phyloP scores from a whole-genome alignment of 2,329 filamentous ascomycete species.

The Lasiodiplodia citricola region DNA sequence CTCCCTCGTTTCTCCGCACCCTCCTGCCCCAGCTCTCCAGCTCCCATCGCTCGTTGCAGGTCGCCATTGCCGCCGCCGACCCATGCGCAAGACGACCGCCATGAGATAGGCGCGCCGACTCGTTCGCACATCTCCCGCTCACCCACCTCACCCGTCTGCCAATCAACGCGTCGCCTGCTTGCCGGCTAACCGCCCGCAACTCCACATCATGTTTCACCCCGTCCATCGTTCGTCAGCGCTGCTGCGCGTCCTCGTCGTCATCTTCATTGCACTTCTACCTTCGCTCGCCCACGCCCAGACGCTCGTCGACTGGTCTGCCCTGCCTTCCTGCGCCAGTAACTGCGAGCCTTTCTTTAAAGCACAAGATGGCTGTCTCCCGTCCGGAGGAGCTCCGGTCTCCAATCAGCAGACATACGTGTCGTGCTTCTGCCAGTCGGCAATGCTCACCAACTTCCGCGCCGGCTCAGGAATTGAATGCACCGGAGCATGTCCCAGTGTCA shows the following conservation, averaged over 20 bases:
- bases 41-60: constrained; percentile 5
- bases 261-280: background rate
- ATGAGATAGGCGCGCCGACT: constrained; percentile 17
- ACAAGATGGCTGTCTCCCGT: constrained; percentile 72
- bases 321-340: constrained; percentile 43
- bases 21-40: background rate
- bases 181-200: background rate
- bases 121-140: constrained; percentile 11
- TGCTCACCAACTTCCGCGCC: constrained; percentile 59
- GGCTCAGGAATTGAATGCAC: constrained; percentile 63
- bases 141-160: background rate
- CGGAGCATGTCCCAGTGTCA: constrained; percentile 57
- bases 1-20: background rate
- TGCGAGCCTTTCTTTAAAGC: constrained; percentile 53
- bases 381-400: constrained; percentile 57
- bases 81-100: background rate
- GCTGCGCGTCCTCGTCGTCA: background rate
- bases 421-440: constrained; percentile 75
- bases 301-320: constrained; percentile 35
- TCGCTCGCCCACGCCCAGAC: constrained; percentile 12
- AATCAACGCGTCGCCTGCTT: background rate
- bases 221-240: constrained; percentile 17
- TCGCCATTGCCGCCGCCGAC: background rate
- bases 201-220: constrained; percentile 19
- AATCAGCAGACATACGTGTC: constrained; percentile 62